Evolutionary conservation across 2,329 filamentous ascomycete species (phyloP).

Genomic region (Penicillium sp.): DNA sequence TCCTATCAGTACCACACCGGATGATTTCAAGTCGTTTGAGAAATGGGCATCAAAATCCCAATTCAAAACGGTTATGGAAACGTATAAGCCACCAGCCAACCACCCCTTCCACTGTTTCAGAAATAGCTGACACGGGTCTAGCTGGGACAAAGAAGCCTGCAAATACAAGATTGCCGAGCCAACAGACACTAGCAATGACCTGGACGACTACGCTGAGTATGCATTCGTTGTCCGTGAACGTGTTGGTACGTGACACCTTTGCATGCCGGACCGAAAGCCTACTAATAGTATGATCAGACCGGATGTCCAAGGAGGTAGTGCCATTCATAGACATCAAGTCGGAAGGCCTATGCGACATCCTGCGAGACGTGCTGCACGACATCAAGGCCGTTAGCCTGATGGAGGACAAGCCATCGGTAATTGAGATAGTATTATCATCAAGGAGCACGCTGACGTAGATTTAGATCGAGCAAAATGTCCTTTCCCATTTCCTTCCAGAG

Average conservation of each 20-base stretch:
- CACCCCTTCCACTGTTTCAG: constrained; percentile 11
- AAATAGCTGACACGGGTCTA: constrained; percentile 16
- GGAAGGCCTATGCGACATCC: constrained; percentile 30
- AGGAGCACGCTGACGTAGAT: constrained; percentile 11
- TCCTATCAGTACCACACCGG: constrained; percentile 14
- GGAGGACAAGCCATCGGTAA: constrained; percentile 34
- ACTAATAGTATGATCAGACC: constrained; percentile 24
- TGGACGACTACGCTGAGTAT: constrained; percentile 26
- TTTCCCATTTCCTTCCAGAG: constrained; percentile 27
- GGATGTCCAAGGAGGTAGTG: constrained; percentile 22
- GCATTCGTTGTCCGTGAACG: constrained; percentile 26
- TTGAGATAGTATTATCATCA: constrained; percentile 15
- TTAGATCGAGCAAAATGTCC: constrained; percentile 24
- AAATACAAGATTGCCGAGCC: constrained; percentile 32
- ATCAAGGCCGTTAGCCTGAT: constrained; percentile 32
- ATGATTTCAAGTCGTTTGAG: constrained; percentile 16
- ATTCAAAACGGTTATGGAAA: constrained; percentile 24
- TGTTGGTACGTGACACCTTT: constrained; percentile 21
- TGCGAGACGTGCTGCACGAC: constrained; percentile 31
- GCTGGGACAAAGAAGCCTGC: constrained; percentile 28
- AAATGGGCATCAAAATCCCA: constrained; percentile 20
- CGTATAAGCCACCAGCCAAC: constrained; percentile 15
- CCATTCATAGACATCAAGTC: constrained; percentile 34
- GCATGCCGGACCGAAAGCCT: constrained; percentile 7
- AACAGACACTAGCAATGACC: constrained; percentile 12